Conservation (phyloP, 1,284 basidiomycete species). For the Boletus holoroseus region DNA sequence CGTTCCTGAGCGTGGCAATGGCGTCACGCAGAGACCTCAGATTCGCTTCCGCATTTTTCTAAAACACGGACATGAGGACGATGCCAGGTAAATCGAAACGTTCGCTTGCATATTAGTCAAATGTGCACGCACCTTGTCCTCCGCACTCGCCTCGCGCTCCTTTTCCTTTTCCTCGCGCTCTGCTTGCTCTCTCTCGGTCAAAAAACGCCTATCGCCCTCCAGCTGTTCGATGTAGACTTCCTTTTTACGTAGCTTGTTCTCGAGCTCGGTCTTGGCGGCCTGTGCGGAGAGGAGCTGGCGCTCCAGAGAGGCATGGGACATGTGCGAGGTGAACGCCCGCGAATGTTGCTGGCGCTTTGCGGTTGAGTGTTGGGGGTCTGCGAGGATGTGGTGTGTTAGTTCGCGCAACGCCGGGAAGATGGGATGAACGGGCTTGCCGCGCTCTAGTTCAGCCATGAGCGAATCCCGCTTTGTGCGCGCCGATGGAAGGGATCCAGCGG, state of each 20-base stretch:
- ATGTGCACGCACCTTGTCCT: conserved; percentile 48
- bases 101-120: background rate
- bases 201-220: conserved; percentile 59
- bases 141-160: conserved; percentile 42
- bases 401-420: background rate
- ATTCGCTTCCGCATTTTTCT: conserved; percentile 39
- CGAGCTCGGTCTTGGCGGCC: conserved; percentile 53
- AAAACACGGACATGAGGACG: background rate
- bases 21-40: conserved; percentile 44
- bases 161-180: conserved; percentile 48
- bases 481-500: conserved; percentile 7
- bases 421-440: conserved; percentile 37
- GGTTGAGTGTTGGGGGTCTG: conserved; percentile 56
- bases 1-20: conserved; percentile 46
- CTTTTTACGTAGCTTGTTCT: conserved; percentile 57
- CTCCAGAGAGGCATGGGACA: conserved; percentile 56
- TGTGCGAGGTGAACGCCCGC: conserved; percentile 52
- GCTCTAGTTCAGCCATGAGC: conserved; percentile 59
- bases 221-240: conserved; percentile 54
- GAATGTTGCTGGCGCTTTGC: conserved; percentile 59
- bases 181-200: conserved; percentile 55
- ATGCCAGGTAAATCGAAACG: background rate
- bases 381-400: background rate
- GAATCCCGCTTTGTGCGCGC: conserved; percentile 51
- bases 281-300: conserved; percentile 55